These are phyloP conservation scores for Phytophthora fragariae DNA, from an alignment of 352 stramenopile genomes.

Conservation along the genomic window DNA sequence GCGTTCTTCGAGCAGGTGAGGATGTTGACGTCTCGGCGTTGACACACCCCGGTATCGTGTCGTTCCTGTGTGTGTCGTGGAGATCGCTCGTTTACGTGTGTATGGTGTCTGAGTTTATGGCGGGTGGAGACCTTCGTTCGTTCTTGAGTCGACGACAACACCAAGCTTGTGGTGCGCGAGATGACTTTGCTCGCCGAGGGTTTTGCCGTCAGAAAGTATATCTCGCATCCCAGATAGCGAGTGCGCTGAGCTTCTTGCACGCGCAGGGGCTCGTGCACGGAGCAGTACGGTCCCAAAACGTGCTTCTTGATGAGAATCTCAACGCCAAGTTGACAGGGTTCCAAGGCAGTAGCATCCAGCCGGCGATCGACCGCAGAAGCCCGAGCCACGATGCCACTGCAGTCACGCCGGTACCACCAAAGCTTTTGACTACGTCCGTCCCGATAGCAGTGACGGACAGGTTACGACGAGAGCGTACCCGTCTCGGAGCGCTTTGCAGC, in stretches of 20 bases:
- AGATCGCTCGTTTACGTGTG: conserved; percentile 55
- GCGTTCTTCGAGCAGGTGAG: conserved; percentile 58
- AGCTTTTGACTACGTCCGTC: conserved; percentile 25
- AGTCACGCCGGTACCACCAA: conserved; percentile 8
- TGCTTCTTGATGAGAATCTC: conserved; percentile 39
- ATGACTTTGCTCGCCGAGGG: conserved; percentile 26
- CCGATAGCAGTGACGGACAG: conserved; percentile 27
- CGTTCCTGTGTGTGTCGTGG: conserved; percentile 62
- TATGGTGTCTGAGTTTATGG: conserved; percentile 68
- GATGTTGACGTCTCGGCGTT: conserved; percentile 48
- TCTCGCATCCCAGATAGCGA: conserved; percentile 54
- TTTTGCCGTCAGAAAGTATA: conserved; percentile 55
- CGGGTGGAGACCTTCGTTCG: conserved; percentile 52
- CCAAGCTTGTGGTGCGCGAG: conserved; percentile 16
- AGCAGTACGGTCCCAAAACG: conserved; percentile 41
- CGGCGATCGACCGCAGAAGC: conserved; percentile 14
- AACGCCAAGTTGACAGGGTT: conserved; percentile 68
- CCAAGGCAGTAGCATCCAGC: conserved; percentile 20
- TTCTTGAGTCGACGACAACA: conserved; percentile 47
- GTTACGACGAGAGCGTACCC: conserved; percentile 24
- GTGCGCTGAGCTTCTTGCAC: conserved; percentile 62
- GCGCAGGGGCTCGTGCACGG: conserved; percentile 47
- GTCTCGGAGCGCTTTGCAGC: conserved; percentile 35
- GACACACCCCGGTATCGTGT: conserved; percentile 53
- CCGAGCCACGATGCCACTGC: conserved; percentile 18